A percentile compares a stretch with the other conserved stretches of the same genome.
phyloP scores from a whole-genome alignment of 805 yeast species.

The Candida insectorum region DNA sequence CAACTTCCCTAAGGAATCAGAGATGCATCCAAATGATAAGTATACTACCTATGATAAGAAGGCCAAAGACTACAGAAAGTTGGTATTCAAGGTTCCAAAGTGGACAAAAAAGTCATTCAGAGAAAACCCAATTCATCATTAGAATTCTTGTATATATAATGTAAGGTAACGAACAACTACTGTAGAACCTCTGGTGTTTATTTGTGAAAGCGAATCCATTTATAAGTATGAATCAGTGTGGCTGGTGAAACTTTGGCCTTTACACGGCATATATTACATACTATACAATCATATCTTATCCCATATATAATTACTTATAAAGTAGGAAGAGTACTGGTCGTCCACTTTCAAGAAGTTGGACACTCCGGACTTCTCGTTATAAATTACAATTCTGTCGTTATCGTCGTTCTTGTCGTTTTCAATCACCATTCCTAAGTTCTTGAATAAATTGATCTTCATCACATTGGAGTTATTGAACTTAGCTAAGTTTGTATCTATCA shows the following conservation, averaged over 20 bases:
- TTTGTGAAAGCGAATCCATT: too few species aligned
- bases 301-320: conserved; percentile 77
- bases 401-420: conserved; percentile 18
- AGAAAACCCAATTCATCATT: conserved; percentile 62
- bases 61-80: conserved; percentile 77
- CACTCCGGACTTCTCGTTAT: conserved; percentile 36
- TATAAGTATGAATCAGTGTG: too few species aligned
- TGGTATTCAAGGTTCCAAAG: conserved; percentile 83
- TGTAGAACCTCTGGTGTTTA: too few species aligned
- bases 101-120: conserved; percentile 87
- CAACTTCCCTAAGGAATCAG: conserved; percentile 68
- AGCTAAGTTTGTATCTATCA: conserved; percentile 26
- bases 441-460: conserved; percentile 56
- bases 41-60: conserved; percentile 81
- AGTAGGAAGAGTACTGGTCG: conserved; percentile 43
- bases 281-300: conserved; percentile 37
- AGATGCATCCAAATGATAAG: conserved; percentile 80
- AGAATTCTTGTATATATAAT: neutral
- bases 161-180: neutral
- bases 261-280: conserved; percentile 1
- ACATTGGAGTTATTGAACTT: conserved; percentile 42
- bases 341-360: conserved; percentile 51
- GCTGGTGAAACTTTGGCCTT: too few species aligned
- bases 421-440: conserved; percentile 55
- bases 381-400: conserved; percentile 41